Evolutionary conservation across 352 stramenopile genomes (phyloP), one percentile per base, ranked within the genome.

Genomic region (Thalassiosira pacifica): DNA sequence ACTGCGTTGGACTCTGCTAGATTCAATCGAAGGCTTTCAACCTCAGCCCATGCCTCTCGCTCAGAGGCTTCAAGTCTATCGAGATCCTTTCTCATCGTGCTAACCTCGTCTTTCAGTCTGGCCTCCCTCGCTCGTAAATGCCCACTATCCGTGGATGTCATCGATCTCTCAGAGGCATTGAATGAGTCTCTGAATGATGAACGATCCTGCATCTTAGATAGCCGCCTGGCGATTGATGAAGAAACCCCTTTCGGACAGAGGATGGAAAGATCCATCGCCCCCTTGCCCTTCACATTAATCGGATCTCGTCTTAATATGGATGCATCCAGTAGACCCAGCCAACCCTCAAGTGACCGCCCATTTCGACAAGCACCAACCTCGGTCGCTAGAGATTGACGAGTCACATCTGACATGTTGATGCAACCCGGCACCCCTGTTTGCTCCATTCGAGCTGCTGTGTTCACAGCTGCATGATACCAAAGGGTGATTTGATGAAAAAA

Each of bases 391-490:
- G 24, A 6, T 31, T 53, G 63, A 55, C 32, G 63, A 48, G 75
- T 67, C 48, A 27, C 8, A 16, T 57, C 2, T 22, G 75, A 76
- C 37, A 83, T 64, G 29, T 83, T 70, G 48, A 83, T 83, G 10
- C 53, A 27, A 2, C 75, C 64, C 9, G 63, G 42, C n/a, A 48
- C 29, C 2, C 64, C 63, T 0, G 40, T 80, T 60, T 57, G 48
- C 60, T 87, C 80, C 66, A 87, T 83, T 11, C 80, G 18, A 13
- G 80, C 65, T 29, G 73, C 74, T 13, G 71, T 76, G 52, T 87
- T 87, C 16, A 87, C 74, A 31, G 68, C 60, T 59, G 27, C 27
- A 42, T n/a, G 18, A 22, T 22, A 68, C 8, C 37, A 13, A 29
- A 68, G n/a, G 60, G 26, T 48, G 27, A 68, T 6, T n/a, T 68